Percentiles rank a stretch among this genome's conserved stretches.
Evolutionary conservation across 345 rosid species (phyloP).

Genomic region (Eucalyptus coolabah): DNA sequence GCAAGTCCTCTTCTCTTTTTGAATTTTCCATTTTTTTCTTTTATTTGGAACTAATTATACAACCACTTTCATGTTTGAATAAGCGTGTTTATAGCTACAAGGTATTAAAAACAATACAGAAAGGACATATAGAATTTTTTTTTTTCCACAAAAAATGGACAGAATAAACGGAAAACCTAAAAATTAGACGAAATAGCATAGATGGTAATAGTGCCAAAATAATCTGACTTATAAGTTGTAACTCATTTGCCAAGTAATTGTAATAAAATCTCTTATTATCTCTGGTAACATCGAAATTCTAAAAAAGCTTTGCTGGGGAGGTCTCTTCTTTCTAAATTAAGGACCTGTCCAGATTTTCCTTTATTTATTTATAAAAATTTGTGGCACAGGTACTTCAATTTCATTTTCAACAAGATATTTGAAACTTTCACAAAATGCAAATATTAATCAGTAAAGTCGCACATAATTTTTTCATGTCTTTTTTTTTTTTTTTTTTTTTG

Average conservation of each 20-base stretch:
- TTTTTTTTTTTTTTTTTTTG: background rate
- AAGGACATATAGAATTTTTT: background rate
- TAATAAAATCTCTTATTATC: background rate
- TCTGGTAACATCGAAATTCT: background rate
- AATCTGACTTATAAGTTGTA: background rate
- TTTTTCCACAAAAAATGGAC: background rate
- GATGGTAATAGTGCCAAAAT: background rate
- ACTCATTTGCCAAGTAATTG: background rate
- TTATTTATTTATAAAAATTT: background rate
- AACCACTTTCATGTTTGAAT: background rate
- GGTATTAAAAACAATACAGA: background rate
- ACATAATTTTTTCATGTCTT: background rate
- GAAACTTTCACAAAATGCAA: background rate
- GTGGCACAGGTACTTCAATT: background rate
- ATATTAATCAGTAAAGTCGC: background rate
- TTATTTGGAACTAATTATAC: background rate
- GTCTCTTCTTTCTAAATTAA: background rate
- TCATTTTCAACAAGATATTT: background rate
- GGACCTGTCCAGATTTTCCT: background rate
- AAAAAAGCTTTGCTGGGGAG: background rate
- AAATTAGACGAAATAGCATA: background rate
- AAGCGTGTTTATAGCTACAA: background rate
- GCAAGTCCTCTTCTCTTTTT: background rate
- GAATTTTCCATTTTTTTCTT: background rate
- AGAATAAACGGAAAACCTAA: background rate